Conservation (phyloP, 495 filamentous ascomycete species). For the Apodospora peruviana region DNA sequence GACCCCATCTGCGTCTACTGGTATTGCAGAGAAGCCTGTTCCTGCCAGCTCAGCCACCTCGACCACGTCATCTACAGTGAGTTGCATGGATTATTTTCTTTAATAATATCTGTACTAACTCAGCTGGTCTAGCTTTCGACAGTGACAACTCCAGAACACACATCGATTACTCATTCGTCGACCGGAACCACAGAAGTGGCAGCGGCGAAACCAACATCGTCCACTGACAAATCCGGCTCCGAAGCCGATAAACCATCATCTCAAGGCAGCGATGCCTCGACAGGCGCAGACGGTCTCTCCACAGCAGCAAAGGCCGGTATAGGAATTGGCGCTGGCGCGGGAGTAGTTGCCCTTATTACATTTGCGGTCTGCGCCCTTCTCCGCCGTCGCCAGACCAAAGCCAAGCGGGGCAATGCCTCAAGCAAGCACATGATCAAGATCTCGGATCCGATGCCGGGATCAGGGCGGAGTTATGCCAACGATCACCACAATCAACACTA, state of each 20-base stretch:
- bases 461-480: constrained; percentile 29
- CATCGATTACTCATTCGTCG: neutral
- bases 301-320: constrained; percentile 38
- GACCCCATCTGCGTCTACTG: neutral
- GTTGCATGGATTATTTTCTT: neutral
- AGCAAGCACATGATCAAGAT: constrained; percentile 30
- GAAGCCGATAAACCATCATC: neutral
- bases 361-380: constrained; percentile 23
- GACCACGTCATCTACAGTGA: neutral
- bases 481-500: constrained; percentile 22
- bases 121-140: neutral
- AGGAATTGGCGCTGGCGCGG: constrained; percentile 34
- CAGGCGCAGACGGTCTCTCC: constrained; percentile 16
- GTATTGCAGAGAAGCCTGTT: neutral
- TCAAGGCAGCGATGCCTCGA: constrained; percentile 4
- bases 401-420: neutral
- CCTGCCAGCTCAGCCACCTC: neutral
- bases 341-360: constrained; percentile 21
- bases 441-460: constrained; percentile 35
- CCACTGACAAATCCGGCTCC: neutral
- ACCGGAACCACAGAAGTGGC: neutral
- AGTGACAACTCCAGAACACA: neutral
- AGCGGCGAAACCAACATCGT: neutral
- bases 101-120: neutral
- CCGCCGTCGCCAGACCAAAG: constrained; percentile 11